Evolutionary conservation across 2,329 filamentous ascomycete genomes (phyloP).

Genomic region (Fusarium begoniae): DNA sequence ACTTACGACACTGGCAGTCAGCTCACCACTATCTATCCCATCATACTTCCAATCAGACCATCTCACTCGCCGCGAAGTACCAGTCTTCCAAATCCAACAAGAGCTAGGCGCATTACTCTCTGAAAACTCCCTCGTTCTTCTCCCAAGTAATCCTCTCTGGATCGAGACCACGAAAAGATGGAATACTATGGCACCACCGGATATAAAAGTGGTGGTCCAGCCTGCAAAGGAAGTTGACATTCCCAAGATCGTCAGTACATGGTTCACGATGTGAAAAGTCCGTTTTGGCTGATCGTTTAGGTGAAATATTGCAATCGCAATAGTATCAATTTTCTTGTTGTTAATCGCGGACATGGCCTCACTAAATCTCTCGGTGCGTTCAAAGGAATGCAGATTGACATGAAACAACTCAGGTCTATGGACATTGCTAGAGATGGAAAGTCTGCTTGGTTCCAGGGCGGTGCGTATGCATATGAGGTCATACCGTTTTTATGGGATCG

Average conservation of each 20-base stretch:
- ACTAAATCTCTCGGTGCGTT: background rate
- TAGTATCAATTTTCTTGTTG: background rate
- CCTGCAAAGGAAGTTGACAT: background rate
- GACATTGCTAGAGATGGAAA: background rate
- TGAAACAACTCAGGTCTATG: background rate
- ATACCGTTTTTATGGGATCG: background rate
- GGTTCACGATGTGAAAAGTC: rapidly evolving
- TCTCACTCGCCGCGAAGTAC: background rate
- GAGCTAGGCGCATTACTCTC: background rate
- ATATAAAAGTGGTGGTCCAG: background rate
- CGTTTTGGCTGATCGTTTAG: background rate
- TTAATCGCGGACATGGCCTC: background rate
- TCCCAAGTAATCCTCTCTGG: background rate
- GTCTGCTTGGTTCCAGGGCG: background rate
- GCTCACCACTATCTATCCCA: background rate
- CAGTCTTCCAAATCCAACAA: background rate
- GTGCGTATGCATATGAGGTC: background rate
- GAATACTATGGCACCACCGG: background rate
- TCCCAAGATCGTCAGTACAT: background rate
- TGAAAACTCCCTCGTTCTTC: background rate
- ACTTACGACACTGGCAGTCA: rapidly evolving
- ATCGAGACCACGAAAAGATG: background rate
- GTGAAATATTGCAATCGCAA: background rate
- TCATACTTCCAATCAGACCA: background rate
- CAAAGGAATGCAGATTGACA: background rate